Evolutionary conservation across 208 protist species (phyloP), one percentile per base, ranked within the genome.

Genomic region (Herpetomonas tarakana): DNA sequence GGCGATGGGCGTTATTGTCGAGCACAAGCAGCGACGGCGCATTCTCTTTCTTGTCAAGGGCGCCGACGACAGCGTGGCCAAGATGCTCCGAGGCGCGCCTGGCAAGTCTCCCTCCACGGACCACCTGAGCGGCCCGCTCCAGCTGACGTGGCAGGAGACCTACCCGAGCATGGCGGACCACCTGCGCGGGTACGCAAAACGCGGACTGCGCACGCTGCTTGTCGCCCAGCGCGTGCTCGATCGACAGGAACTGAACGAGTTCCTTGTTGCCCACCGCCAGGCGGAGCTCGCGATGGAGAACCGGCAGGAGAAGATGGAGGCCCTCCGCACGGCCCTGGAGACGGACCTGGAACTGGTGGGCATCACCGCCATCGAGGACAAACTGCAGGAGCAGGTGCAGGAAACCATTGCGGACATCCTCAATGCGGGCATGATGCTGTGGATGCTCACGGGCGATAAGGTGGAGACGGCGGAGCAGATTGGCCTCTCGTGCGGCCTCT

Each of bases 381-480:
- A 96, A 68, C 73, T 99, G 28, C 98, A 99, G 79, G 86, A 97
- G 2, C 76, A 76, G 45, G 98, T 99, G 24, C 73, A 88, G 18
- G 82, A 85, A 53, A 97, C 93, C 19, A 91, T 98, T 16, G 44
- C 62, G 28, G 71, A 72, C 53, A 70, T 97, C 51, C 35, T 84
- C 3, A 9, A 76, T 22, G 95, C 94, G 19, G 81, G 82, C 45
- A 91, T 98, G 18, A 84, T 81, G 45, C 79, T 98, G 24, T 98
- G 96, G 95, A 98, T 98, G 96, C 68, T 99, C 38, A 99, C 98
- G 22, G 98, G 98, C 28, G 98, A 99, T 79, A 99, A 99, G 78
- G 60, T 94, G 50, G 93, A 99, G 67, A 99, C 98, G 16, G 98
- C 98, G 3, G 91, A 98, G 66, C 96, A 99, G 67, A 98, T 99